These are phyloP conservation scores for Nakazawaea laoshanensis DNA, from an alignment of 805 yeast species.

Conservation along the genomic window DNA sequence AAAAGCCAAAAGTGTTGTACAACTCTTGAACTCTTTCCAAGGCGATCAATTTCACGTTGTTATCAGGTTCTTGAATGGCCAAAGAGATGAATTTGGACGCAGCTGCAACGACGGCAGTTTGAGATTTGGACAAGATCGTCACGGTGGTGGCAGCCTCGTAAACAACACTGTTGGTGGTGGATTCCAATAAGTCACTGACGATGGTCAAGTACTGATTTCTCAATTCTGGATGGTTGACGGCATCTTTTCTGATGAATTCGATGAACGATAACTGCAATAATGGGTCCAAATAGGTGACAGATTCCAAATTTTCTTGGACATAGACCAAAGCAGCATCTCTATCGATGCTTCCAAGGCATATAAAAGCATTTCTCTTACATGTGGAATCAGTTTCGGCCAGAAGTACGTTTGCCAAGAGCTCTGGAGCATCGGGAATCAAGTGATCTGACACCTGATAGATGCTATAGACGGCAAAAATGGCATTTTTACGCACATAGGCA, in stretches of 20 bases:
- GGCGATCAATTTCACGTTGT: constrained; percentile 88
- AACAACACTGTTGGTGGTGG: constrained; percentile 62
- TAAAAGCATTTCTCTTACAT: constrained; percentile 92
- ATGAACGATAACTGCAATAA: constrained; percentile 82
- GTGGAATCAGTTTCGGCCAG: constrained; percentile 84
- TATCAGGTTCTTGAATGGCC: constrained; percentile 90
- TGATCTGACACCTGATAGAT: constrained; percentile 78
- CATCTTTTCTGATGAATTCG: constrained; percentile 85
- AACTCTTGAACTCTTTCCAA: constrained; percentile 78
- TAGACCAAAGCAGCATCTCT: constrained; percentile 79
- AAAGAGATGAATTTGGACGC: constrained; percentile 82
- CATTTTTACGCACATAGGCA: constrained; percentile 96
- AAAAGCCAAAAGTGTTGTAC: constrained; percentile 58
- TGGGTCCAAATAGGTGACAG: constrained; percentile 65
- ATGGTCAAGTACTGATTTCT: constrained; percentile 65
- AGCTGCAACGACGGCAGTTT: constrained; percentile 64
- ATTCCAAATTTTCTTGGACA: constrained; percentile 59
- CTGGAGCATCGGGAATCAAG: constrained; percentile 93
- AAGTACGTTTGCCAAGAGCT: constrained; percentile 64
- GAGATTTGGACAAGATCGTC: constrained; percentile 45
- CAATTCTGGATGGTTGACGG: constrained; percentile 52
- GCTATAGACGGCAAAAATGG: constrained; percentile 82
- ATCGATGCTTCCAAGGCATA: constrained; percentile 73
- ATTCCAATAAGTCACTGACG: constrained; percentile 64
- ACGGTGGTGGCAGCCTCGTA: constrained; percentile 89